Evolutionary conservation across 1,284 basidiomycete species (phyloP).

Genomic region (Xerocomus amazonicus): DNA sequence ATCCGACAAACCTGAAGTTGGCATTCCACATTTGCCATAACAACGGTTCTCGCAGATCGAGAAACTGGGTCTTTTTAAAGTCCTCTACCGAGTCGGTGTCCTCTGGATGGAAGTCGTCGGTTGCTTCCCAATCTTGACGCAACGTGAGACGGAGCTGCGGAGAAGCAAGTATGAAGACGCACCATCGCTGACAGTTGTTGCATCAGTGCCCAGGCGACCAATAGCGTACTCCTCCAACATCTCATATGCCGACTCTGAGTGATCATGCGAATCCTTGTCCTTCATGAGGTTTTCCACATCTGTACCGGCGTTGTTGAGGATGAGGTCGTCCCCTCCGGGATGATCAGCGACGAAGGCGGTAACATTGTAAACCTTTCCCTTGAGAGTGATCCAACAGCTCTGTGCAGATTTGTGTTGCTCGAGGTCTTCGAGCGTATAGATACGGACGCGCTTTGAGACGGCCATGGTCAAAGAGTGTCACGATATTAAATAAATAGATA

Average conservation of each 20-base stretch:
- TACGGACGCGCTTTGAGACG: conserved; percentile 65
- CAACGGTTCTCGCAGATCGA: conserved; percentile 88
- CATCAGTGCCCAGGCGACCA: conserved; percentile 76
- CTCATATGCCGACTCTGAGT: conserved; percentile 89
- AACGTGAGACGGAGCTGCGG: conserved; percentile 2
- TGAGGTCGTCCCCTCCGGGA: conserved; percentile 82
- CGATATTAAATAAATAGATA: neutral
- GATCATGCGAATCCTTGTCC: conserved; percentile 84
- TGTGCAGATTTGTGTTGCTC: conserved; percentile 48
- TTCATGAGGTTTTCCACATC: conserved; percentile 84
- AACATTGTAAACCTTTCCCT: conserved; percentile 79
- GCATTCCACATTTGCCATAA: conserved; percentile 81
- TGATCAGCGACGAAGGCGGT: conserved; percentile 75
- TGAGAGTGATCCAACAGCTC: conserved; percentile 75
- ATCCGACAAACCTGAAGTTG: conserved; percentile 61
- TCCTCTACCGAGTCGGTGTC: conserved; percentile 79
- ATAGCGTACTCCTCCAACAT: conserved; percentile 88
- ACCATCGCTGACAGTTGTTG: conserved; percentile 78
- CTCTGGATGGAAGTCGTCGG: conserved; percentile 87
- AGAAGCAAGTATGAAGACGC: conserved; percentile 29
- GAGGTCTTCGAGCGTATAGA: conserved; percentile 72
- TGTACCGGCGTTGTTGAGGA: conserved; percentile 78
- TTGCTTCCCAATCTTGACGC: conserved; percentile 74
- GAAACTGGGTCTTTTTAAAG: conserved; percentile 85
- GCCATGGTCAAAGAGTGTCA: conserved; percentile 23